phyloP scores from a whole-genome alignment of 768 basidiomycete genomes.

The Calocera viscosa region DNA sequence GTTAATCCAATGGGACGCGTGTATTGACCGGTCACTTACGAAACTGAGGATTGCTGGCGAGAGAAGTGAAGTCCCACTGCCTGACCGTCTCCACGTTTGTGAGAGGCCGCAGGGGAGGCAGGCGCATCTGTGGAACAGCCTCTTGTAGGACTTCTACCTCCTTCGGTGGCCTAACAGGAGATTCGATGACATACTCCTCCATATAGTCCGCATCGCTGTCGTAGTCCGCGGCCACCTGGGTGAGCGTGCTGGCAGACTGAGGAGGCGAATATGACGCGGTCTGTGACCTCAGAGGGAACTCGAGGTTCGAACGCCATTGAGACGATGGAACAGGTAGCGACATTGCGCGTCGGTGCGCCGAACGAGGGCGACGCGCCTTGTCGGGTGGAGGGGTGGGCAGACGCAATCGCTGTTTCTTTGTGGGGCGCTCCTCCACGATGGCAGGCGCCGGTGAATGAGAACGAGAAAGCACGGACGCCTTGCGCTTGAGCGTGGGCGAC shows the following conservation, averaged over 20 bases:
- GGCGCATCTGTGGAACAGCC: slow-evolving; percentile 1
- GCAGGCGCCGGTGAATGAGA: background rate
- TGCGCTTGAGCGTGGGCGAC: slow-evolving; percentile 3
- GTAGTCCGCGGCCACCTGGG: background rate
- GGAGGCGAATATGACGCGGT: slow-evolving; percentile 5
- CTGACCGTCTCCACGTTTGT: slow-evolving; percentile 3
- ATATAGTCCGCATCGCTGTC: slow-evolving; percentile 7
- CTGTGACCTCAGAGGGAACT: slow-evolving; percentile 1
- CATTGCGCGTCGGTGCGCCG: background rate
- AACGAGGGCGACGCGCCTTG: slow-evolving; percentile 4
- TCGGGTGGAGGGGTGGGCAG: slow-evolving; percentile 5
- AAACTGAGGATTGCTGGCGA: slow-evolving; percentile 4
- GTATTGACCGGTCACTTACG: background rate
- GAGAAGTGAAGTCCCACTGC: slow-evolving; percentile 2
- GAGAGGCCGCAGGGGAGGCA: background rate
- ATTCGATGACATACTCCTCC: slow-evolving; percentile 5
- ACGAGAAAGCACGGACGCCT: slow-evolving; percentile 1
- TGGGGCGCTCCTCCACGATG: background rate
- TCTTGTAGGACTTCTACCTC: background rate
- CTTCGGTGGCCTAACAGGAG: slow-evolving; percentile 1
- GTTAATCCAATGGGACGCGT: background rate
- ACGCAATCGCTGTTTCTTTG: slow-evolving; percentile 2
- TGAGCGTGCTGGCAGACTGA: background rate
- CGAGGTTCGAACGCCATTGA: background rate
- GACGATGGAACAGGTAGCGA: background rate